phyloP scores from a whole-genome alignment of 352 stramenopile species.

The Phytophthora pisi region DNA sequence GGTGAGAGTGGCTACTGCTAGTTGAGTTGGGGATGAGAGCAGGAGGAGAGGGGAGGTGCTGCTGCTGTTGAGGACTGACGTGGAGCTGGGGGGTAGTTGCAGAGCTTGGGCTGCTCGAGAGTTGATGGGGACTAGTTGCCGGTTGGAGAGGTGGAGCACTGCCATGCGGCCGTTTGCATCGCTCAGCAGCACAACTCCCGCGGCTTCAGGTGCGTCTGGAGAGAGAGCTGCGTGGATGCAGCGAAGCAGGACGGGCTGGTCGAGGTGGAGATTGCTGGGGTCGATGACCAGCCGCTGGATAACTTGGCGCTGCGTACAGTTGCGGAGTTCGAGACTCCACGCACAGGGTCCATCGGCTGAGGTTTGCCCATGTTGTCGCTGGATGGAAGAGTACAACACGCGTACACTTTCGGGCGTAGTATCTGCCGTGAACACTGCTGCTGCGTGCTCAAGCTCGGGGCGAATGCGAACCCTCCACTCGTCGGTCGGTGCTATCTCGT shows the following conservation, averaged over 20 bases:
- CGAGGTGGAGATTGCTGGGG: constrained; percentile 1
- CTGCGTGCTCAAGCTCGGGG: constrained; percentile 11
- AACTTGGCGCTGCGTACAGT: constrained; percentile 35
- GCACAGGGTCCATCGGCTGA: background rate
- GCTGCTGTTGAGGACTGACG: background rate
- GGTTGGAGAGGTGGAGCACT: constrained; percentile 29
- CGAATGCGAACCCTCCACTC: constrained; percentile 35
- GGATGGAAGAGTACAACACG: constrained; percentile 28
- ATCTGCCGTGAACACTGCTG: constrained; percentile 19
- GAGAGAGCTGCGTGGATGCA: constrained; percentile 4
- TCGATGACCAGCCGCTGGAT: constrained; percentile 36
- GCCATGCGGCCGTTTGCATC: constrained; percentile 32
- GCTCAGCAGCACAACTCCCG: constrained; percentile 26
- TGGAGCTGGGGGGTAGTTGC: constrained; percentile 2
- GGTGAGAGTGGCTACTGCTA: constrained; percentile 20
- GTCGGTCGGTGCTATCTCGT: constrained; percentile 38
- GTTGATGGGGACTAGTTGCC: constrained; percentile 25
- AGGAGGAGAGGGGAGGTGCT: constrained; percentile 12
- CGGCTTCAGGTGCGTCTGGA: constrained; percentile 10
- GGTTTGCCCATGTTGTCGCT: background rate
- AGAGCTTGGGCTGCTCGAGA: constrained; percentile 9
- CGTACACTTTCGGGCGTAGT: constrained; percentile 5
- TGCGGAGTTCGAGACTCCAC: constrained; percentile 51
- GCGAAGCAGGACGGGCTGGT: constrained; percentile 1
- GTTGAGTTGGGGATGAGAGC: constrained; percentile 14